These are phyloP conservation scores for Ocimum tenuiflorum DNA, from an alignment of 257 asterid species.

Conservation along the genomic window DNA sequence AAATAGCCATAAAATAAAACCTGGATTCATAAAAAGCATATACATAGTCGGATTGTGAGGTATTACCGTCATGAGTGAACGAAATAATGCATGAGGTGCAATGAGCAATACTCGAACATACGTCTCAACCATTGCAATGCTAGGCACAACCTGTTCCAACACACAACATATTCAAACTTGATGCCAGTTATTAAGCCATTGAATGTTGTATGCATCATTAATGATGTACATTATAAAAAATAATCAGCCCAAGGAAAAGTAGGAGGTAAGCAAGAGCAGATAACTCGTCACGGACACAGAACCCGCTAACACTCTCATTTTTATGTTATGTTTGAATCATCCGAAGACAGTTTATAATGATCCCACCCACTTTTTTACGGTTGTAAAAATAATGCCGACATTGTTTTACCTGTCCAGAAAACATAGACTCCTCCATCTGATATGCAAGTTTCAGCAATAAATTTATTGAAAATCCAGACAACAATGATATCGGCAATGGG, in stretches of 20 bases:
- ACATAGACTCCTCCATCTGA: slow-evolving; percentile 90
- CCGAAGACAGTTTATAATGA: background rate
- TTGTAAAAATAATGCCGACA: slow-evolving; percentile 10
- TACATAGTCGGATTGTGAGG: background rate
- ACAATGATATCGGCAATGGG: slow-evolving; percentile 77
- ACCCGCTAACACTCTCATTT: slow-evolving; percentile 3
- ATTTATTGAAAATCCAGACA: slow-evolving; percentile 86
- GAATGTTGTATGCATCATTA: background rate
- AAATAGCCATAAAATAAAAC: background rate
- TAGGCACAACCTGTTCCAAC: slow-evolving; percentile 77
- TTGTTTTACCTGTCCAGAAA: slow-evolving; percentile 77
- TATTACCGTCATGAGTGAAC: slow-evolving; percentile 70
- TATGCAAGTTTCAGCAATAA: slow-evolving; percentile 72
- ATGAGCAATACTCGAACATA: slow-evolving; percentile 80
- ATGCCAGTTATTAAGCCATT: background rate
- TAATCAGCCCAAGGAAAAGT: background rate
- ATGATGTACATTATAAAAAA: background rate
- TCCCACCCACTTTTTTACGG: slow-evolving; percentile 16
- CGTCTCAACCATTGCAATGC: slow-evolving; percentile 97
- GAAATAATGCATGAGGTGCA: slow-evolving; percentile 88
- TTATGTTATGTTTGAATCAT: background rate
- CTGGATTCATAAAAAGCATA: slow-evolving; percentile 5
- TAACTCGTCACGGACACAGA: background rate
- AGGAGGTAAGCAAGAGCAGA: slow-evolving; percentile 5
- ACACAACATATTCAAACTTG: slow-evolving; percentile 20